Percentiles rank a stretch among this genome's conserved stretches.
Evolutionary conservation across 371 early-diverging fungal genomes (phyloP).

Genomic region (Mycotypha africana): DNA sequence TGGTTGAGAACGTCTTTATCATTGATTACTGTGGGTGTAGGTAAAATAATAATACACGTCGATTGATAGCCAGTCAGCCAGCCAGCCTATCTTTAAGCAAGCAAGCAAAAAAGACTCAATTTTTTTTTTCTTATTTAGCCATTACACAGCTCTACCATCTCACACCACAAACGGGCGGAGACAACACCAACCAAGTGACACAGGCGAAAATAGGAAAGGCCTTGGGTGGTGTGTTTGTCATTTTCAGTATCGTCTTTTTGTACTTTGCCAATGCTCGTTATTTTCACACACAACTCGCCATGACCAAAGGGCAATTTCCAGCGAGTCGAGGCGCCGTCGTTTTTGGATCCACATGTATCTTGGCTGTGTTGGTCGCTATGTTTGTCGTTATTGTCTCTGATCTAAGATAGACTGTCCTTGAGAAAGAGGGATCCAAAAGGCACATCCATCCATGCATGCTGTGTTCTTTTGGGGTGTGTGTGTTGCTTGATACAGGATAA

Average conservation of each 20-base stretch:
- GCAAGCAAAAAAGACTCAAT: too few species aligned
- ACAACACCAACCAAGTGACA: slow-evolving; percentile 1
- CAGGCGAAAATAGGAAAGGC: slow-evolving; percentile 31
- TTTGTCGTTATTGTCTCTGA: slow-evolving; percentile 23
- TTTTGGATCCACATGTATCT: slow-evolving; percentile 39
- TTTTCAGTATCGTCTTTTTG: slow-evolving; percentile 61
- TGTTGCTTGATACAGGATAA: background rate
- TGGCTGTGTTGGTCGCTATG: slow-evolving; percentile 45
- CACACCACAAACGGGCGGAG: slow-evolving; percentile 13
- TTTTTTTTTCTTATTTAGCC: slow-evolving; percentile 25
- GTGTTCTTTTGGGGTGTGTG: too few species aligned
- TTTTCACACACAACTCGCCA: slow-evolving; percentile 62
- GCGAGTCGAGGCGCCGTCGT: slow-evolving; percentile 65
- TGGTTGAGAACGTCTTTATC: slow-evolving; percentile 76
- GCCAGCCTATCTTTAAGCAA: too few species aligned
- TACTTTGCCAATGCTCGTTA: slow-evolving; percentile 67
- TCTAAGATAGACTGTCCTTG: slow-evolving; percentile 1
- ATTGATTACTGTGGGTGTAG: slow-evolving; percentile 71
- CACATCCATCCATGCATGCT: too few species aligned
- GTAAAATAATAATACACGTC: too few species aligned
- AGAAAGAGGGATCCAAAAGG: too few species aligned
- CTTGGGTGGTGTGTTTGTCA: slow-evolving; percentile 57
- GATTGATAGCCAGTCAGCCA: too few species aligned
- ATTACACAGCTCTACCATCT: slow-evolving; percentile 70
- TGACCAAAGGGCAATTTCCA: slow-evolving; percentile 68